Evolutionary conservation across 108 stramenopile genomes (phyloP).

Genomic region (Conticribra guillardii): DNA sequence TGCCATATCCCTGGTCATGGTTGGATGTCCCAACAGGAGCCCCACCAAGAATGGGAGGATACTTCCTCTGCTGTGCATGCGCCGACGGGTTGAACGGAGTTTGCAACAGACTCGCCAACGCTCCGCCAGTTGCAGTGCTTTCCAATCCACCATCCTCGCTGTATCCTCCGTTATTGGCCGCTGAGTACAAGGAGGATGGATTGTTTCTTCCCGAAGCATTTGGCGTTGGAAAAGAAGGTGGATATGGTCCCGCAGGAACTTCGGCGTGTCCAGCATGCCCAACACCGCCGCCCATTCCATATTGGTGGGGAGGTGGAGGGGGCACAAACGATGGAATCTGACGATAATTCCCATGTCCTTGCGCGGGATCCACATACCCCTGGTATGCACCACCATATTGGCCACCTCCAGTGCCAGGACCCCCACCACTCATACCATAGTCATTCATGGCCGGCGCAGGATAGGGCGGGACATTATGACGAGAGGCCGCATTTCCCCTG

Average conservation of each 20-base stretch:
- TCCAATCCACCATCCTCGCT: conserved; percentile 8
- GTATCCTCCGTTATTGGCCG: conserved; percentile 11
- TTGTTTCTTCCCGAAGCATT: conserved; percentile 5
- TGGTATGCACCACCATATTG: not conserved
- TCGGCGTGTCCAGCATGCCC: conserved; percentile 4
- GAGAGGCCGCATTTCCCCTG: too few relatives aligned
- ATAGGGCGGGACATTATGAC: conserved; percentile 11
- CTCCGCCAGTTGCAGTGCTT: conserved; percentile 8
- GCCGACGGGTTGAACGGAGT: conserved; percentile 37
- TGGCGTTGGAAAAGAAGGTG: conserved; percentile 30
- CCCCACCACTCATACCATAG: conserved; percentile 8
- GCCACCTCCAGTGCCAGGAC: not conserved
- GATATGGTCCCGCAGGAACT: conserved; percentile 36
- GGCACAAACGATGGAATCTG: conserved; percentile 24
- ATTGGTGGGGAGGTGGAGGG: conserved; percentile 6
- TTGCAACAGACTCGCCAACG: conserved; percentile 26
- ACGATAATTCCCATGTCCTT: conserved; percentile 5
- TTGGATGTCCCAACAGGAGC: conserved; percentile 13
- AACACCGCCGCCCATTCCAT: conserved; percentile 6
- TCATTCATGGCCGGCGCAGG: conserved; percentile 29
- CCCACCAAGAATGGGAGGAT: conserved; percentile 48
- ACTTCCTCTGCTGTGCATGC: conserved; percentile 38
- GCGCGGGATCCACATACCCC: conserved; percentile 2
- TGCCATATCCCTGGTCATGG: conserved; percentile 11
- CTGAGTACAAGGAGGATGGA: not conserved